Conservation (phyloP, 352 stramenopile genomes). For the Salisapilia sapeloensis region DNA sequence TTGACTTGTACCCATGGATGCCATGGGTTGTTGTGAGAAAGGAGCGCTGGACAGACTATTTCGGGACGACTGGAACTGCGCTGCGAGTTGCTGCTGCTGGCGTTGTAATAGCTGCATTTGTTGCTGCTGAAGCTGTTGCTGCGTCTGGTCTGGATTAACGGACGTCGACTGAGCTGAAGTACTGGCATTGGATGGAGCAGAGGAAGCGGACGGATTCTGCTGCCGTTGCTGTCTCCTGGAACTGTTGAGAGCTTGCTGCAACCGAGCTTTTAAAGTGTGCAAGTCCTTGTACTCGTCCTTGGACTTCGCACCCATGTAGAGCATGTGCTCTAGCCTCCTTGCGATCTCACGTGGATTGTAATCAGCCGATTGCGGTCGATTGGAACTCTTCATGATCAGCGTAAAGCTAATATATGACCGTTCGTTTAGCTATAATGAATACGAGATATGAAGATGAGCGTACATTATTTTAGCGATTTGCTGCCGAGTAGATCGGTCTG, state of each 20-base stretch:
- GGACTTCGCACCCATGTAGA: constrained; percentile 75
- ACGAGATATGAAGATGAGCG: constrained; percentile 4
- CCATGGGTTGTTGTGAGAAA: constrained; percentile 18
- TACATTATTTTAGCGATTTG: constrained; percentile 84
- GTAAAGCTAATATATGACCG: constrained; percentile 29
- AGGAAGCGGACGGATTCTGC: constrained; percentile 18
- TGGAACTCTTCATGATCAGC: constrained; percentile 82
- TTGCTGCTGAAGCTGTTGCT: constrained; percentile 24
- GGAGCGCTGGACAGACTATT: constrained; percentile 45
- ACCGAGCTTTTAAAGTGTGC: constrained; percentile 60
- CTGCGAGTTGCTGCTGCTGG: constrained; percentile 53
- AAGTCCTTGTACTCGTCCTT: constrained; percentile 81
- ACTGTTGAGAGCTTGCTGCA: constrained; percentile 77
- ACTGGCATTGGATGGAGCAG: constrained; percentile 1
- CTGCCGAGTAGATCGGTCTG: constrained; percentile 54
- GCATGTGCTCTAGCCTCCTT: constrained; percentile 59
- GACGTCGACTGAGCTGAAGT: constrained; percentile 1
- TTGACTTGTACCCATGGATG: constrained; percentile 17
- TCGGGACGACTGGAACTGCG: constrained; percentile 47
- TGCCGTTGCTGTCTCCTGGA: constrained; percentile 59
- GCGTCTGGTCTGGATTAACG: constrained; percentile 9
- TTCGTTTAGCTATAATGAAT: neutral
- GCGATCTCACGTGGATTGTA: constrained; percentile 82
- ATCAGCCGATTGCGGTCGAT: constrained; percentile 70
- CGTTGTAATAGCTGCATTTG: constrained; percentile 40